Evolutionary conservation across 2,329 filamentous ascomycete genomes (phyloP).

Genomic region (Colletotrichum sp.): DNA sequence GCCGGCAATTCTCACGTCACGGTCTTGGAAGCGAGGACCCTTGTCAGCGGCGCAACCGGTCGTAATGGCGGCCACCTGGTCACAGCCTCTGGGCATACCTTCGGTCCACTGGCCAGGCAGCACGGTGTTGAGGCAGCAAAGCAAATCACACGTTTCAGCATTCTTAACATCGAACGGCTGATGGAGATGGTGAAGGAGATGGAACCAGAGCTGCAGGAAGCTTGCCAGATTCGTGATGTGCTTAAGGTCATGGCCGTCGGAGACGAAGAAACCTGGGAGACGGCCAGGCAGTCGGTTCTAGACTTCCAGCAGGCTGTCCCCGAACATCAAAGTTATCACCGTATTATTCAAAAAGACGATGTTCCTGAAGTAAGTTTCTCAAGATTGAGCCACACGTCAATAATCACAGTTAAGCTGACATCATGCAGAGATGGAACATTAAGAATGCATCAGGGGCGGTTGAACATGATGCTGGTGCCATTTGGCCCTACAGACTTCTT

Average conservation of each 20-base stretch:
- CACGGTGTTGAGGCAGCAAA: constrained; percentile 15
- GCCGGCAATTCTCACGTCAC: constrained; percentile 19
- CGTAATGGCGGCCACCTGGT: constrained; percentile 32
- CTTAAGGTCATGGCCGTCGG: constrained; percentile 25
- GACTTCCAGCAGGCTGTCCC: constrained; percentile 22
- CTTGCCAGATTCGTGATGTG: constrained; percentile 7
- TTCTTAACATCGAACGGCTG: neutral
- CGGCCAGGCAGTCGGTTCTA: constrained; percentile 21
- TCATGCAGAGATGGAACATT: constrained; percentile 27
- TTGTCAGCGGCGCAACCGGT: constrained; percentile 32
- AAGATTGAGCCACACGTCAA: neutral
- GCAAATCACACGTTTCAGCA: constrained; percentile 16
- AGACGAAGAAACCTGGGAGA: constrained; percentile 23
- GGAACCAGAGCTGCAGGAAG: neutral
- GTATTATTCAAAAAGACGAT: constrained; percentile 25
- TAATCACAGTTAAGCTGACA: neutral
- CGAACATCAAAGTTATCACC: constrained; percentile 20
- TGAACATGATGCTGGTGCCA: constrained; percentile 33
- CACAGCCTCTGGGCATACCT: neutral
- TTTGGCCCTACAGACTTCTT: constrained; percentile 45
- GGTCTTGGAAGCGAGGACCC: constrained; percentile 30
- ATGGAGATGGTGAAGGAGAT: constrained; percentile 12
- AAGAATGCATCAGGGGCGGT: constrained; percentile 16
- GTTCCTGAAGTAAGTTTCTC: neutral
- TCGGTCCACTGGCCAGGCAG: neutral